Conservation (phyloP, 345 rosid species). For the Microthlaspi erraticum region DNA sequence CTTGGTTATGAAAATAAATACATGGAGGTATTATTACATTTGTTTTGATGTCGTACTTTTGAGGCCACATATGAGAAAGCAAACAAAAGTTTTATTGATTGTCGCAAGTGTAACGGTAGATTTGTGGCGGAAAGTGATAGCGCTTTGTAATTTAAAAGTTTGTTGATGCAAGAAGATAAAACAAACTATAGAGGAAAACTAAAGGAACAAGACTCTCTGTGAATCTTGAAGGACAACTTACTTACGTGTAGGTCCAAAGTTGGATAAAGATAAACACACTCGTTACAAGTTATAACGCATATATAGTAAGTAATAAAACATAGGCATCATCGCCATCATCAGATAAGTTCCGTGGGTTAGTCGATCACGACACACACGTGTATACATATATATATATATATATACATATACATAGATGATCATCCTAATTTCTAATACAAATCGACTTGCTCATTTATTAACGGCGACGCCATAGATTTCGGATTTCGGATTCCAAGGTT, state of each 20-base stretch:
- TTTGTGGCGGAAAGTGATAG: background rate
- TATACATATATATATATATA: background rate
- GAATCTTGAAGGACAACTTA: background rate
- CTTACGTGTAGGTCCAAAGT: background rate
- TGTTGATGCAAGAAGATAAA: no score
- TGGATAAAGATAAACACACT: background rate
- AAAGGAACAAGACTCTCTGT: background rate
- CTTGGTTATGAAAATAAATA: background rate
- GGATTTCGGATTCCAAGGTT: background rate
- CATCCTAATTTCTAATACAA: slow-evolving; percentile 9
- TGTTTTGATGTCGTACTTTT: background rate
- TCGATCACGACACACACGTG: slow-evolving; percentile 34
- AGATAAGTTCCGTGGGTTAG: slow-evolving; percentile 30
- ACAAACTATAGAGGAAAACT: background rate
- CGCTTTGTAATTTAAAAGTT: no score
- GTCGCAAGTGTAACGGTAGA: background rate
- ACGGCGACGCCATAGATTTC: slow-evolving; percentile 1
- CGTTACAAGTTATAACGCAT: background rate
- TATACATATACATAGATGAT: slow-evolving; percentile 12
- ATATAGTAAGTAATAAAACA: no score
- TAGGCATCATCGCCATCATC: slow-evolving; percentile 16
- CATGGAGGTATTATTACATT: background rate
- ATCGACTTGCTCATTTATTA: background rate
- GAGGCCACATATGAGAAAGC: slow-evolving; percentile 15
- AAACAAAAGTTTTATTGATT: background rate